A percentile compares a stretch with the other conserved stretches of the same genome.
Conservation (phyloP, 768 basidiomycete genomes). For the Naganishia kalamii region DNA sequence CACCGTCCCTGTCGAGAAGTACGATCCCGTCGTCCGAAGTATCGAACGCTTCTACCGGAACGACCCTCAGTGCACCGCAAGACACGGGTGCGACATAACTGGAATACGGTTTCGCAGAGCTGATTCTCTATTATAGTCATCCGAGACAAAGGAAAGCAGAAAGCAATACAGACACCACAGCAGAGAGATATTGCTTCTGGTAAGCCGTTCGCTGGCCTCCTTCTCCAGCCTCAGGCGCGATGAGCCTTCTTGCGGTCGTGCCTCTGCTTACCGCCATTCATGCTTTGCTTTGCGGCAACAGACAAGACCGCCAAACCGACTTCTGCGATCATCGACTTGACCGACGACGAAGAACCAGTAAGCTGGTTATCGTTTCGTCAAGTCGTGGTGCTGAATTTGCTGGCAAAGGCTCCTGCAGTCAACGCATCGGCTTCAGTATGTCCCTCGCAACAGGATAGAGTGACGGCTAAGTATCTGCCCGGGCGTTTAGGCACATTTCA, state of each 20-base stretch:
- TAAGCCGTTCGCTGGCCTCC: background rate
- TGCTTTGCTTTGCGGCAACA: background rate
- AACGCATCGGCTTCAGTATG: constrained; percentile 2
- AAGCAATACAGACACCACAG: background rate
- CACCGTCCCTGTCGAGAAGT: background rate
- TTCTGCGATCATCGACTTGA: background rate
- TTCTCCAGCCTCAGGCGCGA: background rate
- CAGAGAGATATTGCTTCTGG: background rate
- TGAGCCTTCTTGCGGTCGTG: background rate
- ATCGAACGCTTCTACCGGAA: background rate
- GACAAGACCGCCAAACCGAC: background rate
- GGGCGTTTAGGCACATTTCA: constrained; percentile 5
- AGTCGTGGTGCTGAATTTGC: background rate
- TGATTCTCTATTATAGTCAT: background rate
- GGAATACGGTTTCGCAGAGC: background rate
- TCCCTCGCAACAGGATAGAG: background rate
- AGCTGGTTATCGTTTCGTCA: background rate
- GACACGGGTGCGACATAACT: background rate
- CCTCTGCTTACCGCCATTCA: background rate
- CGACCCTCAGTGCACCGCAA: background rate
- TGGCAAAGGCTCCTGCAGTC: background rate
- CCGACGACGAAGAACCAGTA: background rate
- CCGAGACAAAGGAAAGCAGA: background rate
- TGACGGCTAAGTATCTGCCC: background rate
- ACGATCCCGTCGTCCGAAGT: background rate